Conservation (phyloP, 2,329 filamentous ascomycete genomes). For the Fusarium guadeloupense region DNA sequence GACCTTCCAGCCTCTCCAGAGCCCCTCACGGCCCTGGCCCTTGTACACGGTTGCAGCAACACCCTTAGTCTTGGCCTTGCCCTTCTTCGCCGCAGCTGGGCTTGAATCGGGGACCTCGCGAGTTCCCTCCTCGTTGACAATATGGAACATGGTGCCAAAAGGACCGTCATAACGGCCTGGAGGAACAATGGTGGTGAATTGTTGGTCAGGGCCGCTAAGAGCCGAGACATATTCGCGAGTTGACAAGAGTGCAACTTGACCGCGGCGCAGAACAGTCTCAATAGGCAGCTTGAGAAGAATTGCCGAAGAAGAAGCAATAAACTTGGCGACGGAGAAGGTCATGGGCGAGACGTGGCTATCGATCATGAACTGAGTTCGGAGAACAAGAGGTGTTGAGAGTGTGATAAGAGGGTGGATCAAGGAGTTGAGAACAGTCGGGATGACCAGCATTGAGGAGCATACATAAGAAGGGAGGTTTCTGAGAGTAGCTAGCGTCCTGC, state of each 20-base stretch:
- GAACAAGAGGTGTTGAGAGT: slow-evolving; percentile 82
- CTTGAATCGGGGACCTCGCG: slow-evolving; percentile 54
- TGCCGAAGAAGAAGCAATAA: slow-evolving; percentile 80
- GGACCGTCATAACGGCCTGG: slow-evolving; percentile 86
- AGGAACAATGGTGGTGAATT: slow-evolving; percentile 78
- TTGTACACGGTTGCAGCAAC: slow-evolving; percentile 54
- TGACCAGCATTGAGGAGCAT: slow-evolving; percentile 74
- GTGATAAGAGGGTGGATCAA: slow-evolving; percentile 84
- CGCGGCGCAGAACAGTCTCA: slow-evolving; percentile 89
- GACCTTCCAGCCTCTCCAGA: slow-evolving; percentile 80
- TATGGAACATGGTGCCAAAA: slow-evolving; percentile 89
- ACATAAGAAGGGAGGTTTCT: slow-evolving; percentile 80
- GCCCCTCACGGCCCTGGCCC: slow-evolving; percentile 73
- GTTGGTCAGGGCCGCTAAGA: slow-evolving; percentile 53
- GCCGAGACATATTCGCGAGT: slow-evolving; percentile 62
- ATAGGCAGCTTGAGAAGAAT: slow-evolving; percentile 88
- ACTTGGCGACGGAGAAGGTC: slow-evolving; percentile 83
- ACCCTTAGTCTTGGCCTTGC: slow-evolving; percentile 46
- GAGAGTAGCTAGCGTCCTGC: slow-evolving; percentile 81
- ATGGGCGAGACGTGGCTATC: slow-evolving; percentile 84
- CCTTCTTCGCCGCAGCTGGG: slow-evolving; percentile 46
- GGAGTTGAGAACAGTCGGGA: slow-evolving; percentile 88
- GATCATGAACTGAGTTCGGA: slow-evolving; percentile 85
- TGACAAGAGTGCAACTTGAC: slow-evolving; percentile 79
- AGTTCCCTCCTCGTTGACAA: slow-evolving; percentile 83